Percentiles rank a stretch among this genome's conserved stretches.
Evolutionary conservation across 73 alveolate genomes (phyloP).

Genomic region (Paramecium biaurelia): DNA sequence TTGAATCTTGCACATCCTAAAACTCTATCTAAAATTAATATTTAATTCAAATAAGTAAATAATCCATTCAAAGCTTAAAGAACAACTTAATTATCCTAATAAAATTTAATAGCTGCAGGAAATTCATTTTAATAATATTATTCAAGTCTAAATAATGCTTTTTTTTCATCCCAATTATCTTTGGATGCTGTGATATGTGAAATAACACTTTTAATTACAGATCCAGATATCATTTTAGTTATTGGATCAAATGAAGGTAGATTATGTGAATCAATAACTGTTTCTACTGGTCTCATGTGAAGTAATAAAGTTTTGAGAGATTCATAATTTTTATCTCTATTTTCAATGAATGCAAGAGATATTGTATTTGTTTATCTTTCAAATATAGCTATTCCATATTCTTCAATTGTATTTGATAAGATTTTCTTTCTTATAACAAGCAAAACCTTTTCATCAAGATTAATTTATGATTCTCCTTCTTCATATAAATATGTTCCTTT

Average conservation of each 20-base stretch:
- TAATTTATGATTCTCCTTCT: slow-evolving; percentile 44
- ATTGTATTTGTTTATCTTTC: slow-evolving; percentile 61
- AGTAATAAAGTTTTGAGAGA: slow-evolving; percentile 46
- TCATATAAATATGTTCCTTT: slow-evolving; percentile 72
- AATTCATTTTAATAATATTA: neutral
- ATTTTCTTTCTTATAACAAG: slow-evolving; percentile 24
- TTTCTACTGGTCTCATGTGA: slow-evolving; percentile 55
- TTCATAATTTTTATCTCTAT: slow-evolving; percentile 31
- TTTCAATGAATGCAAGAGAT: slow-evolving; percentile 24
- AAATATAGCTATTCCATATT: slow-evolving; percentile 52
- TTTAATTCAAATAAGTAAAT: slow-evolving; percentile 38
- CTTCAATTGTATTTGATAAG: neutral
- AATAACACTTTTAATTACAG: neutral
- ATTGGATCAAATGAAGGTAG: neutral
- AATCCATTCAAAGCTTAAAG: slow-evolving; percentile 48
- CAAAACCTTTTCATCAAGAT: neutral
- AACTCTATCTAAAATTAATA: slow-evolving; percentile 47
- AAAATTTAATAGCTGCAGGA: slow-evolving; percentile 16
- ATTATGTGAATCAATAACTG: slow-evolving; percentile 34
- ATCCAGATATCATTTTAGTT: neutral
- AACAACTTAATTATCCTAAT: neutral
- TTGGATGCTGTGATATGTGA: neutral
- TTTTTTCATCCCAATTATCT: slow-evolving; percentile 61
- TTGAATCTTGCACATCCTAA: slow-evolving; percentile 55
- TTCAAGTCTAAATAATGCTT: slow-evolving; percentile 37